A percentile compares a stretch with the other conserved stretches of the same genome.
Conservation (phyloP, 2,329 filamentous ascomycete genomes). For the Fusarium cicatricum region DNA sequence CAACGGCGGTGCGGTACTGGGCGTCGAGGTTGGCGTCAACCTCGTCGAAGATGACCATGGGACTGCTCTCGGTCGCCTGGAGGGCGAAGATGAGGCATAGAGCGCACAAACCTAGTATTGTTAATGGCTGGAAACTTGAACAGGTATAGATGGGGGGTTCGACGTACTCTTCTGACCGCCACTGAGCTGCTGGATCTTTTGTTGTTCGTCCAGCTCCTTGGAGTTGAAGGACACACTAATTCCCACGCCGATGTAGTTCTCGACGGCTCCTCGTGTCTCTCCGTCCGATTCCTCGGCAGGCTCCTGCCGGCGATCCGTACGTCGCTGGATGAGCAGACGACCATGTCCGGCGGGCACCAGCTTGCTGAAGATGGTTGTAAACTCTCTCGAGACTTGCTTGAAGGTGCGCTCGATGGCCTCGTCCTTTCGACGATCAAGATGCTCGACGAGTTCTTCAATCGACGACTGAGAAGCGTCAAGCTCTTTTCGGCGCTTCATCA, state of each 20-base stretch:
- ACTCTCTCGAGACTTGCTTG: conserved; percentile 95
- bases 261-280: conserved; percentile 76
- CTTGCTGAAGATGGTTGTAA: conserved; percentile 91
- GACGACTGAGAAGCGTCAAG: conserved; percentile 85
- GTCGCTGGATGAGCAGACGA: conserved; percentile 89
- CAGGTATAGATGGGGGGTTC: neutral
- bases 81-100: conserved; percentile 99
- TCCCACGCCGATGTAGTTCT: conserved; percentile 95
- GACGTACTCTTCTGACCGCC: conserved; percentile 94
- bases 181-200: conserved; percentile 95
- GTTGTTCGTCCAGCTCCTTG: conserved; percentile 93
- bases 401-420: conserved; percentile 98
- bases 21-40: conserved; percentile 98
- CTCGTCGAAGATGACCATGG: conserved; percentile 99
- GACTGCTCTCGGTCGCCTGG: conserved; percentile 94
- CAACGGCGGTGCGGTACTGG: conserved; percentile 96
- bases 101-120: conserved; percentile 78
- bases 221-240: conserved; percentile 99
- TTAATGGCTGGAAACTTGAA: neutral
- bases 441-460: conserved; percentile 90
- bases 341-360: conserved; percentile 94
- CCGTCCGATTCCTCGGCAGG: conserved; percentile 68
- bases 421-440: conserved; percentile 94
- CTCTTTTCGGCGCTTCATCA: conserved; percentile 85
- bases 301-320: conserved; percentile 75